Base-by-base conservation (phyloP, 495 filamentous ascomycete genomes). In the Xylaria longipes region DNA sequence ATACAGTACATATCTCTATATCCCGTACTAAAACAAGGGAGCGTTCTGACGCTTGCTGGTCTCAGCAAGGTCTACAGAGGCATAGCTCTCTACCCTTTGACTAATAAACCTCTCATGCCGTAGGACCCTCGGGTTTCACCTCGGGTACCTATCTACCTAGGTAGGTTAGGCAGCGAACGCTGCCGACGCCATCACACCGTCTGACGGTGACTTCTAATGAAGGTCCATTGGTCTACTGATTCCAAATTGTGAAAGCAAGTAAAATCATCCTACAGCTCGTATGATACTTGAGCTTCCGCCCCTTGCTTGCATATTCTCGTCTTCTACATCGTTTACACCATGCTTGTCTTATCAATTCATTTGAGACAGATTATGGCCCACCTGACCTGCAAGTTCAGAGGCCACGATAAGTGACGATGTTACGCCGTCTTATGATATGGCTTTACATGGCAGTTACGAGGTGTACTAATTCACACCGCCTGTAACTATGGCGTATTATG, bases 391-490 rank as follows among this genome's bases (percentile, higher is more conserved):
- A 31, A 43, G 6, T 29, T 22, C 8, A 20, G 57, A 60, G 31
- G 12, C 41, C 3, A 45, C 4, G 22, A 45, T 15, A 12, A 64
- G 12, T 20, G 22, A 48, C 9, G 45, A 48, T n/a, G 45, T 37
- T 35, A 39, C 45, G 29, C 45, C 45, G 45, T 66, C 45, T 52
- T 66, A 66, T 52, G 45, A 50, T 52, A 52, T 33, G 29, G 48
- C 37, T 22, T 58, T 39, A 33, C 8, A 41, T n/a, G 25, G 17
- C 1, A 48, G 15, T 25, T 29, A 46, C 7, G 29, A 22, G 35
- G 6, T 27, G 48, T 56, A n/a, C 31, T 54, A 68, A 45, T 50
- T 25, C 43, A 48, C 56, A 61, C 67, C 56, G 56, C 56, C 43
- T 69, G 22, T 31, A 37, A 41, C n/a, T 6, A 29, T 67, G 31